Base-by-base conservation (phyloP, 1,139 yeast species). In the Blastobotrys serpentis region DNA sequence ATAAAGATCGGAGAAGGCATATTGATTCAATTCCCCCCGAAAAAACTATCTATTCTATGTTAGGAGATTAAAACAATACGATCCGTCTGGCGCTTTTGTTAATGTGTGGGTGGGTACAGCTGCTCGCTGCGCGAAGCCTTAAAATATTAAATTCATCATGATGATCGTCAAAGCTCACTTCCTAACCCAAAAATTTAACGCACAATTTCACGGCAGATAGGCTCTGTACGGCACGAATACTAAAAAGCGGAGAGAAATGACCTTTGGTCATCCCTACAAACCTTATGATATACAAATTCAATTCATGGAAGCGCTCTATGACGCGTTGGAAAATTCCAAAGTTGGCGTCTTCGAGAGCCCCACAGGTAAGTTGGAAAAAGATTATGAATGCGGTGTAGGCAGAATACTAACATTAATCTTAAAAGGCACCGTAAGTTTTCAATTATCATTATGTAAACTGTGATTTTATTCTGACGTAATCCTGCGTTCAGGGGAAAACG, bases 311-410 rank as follows among this genome's bases (percentile, higher is more conserved):
- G 78, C 82, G 23, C 75, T 92, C 17, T 85, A 85, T 60, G 78
- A 77, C 21, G 76, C 88, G 1, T 72, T 90, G 11, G 74, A 76
- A 8, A 68, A 71, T 38, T 80, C 75, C 63, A 86, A 84, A 62
- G 72, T 90, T 1, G 96, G 95, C 0, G 72, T 90, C 5, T 85
- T 90, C 60, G 98, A 90, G 64, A 84, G 95, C 54, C 98, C 98
- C 0, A 90, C 98, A 0, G 98, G 98, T 2, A 86, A 94, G 48
- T 37, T 6, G n/a, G 30, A 5, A 18, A 13, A 17, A 2, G 8
- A 5, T 30, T 10, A n/a, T 18, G 11, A 21, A 21, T 4, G 13
- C 32, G 7, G 4, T 17, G 13, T 36, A 11, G 17, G 5, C 21
- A 11, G n/a, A n/a, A 29, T 48, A 22, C 42, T 36, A 19, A 36